Evolutionary conservation across 2,329 filamentous ascomycete species (phyloP).

Genomic region (Curvularia hawaiiensis): DNA sequence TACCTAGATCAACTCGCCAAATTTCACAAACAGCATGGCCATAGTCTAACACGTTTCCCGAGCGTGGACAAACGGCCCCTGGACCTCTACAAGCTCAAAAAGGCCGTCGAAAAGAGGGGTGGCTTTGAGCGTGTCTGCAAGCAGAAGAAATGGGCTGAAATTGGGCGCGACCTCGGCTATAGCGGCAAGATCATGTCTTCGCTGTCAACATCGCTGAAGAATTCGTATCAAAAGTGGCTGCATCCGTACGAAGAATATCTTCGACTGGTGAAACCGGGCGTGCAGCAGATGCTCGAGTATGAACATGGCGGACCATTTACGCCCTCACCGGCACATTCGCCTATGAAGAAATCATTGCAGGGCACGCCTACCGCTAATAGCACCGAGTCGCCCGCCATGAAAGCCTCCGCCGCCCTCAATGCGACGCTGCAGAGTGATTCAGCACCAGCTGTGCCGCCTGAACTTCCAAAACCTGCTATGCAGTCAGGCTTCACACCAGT

Average conservation of each 20-base stretch:
- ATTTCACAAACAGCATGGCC: slow-evolving; percentile 96
- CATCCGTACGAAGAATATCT: slow-evolving; percentile 97
- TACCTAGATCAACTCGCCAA: slow-evolving; percentile 95
- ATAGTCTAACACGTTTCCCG: slow-evolving; percentile 89
- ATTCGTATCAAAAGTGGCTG: slow-evolving; percentile 96
- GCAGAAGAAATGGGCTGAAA: slow-evolving; percentile 98
- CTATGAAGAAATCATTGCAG: slow-evolving; percentile 64
- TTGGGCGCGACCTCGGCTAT: slow-evolving; percentile 93
- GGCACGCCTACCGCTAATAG: slow-evolving; percentile 57
- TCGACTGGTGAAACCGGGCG: slow-evolving; percentile 85
- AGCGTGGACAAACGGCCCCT: slow-evolving; percentile 98
- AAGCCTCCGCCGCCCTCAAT: slow-evolving; percentile 62
- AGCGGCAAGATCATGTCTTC: slow-evolving; percentile 99
- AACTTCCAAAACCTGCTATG: slow-evolving; percentile 63
- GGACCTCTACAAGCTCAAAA: slow-evolving; percentile 94
- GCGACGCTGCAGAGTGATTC: slow-evolving; percentile 55
- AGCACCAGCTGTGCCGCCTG: slow-evolving; percentile 49
- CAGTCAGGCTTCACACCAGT: slow-evolving; percentile 73
- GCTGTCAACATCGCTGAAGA: slow-evolving; percentile 94
- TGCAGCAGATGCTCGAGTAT: slow-evolving; percentile 93
- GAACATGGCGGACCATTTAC: slow-evolving; percentile 93
- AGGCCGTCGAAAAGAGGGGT: slow-evolving; percentile 91
- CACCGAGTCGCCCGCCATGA: slow-evolving; percentile 70
- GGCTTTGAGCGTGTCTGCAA: slow-evolving; percentile 98
- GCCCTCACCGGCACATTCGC: slow-evolving; percentile 74